A percentile compares a stretch with the other conserved stretches of the same genome.
These are phyloP conservation scores for Meripilus lineatus DNA, from an alignment of 1,284 basidiomycete genomes.

Conservation along the genomic window DNA sequence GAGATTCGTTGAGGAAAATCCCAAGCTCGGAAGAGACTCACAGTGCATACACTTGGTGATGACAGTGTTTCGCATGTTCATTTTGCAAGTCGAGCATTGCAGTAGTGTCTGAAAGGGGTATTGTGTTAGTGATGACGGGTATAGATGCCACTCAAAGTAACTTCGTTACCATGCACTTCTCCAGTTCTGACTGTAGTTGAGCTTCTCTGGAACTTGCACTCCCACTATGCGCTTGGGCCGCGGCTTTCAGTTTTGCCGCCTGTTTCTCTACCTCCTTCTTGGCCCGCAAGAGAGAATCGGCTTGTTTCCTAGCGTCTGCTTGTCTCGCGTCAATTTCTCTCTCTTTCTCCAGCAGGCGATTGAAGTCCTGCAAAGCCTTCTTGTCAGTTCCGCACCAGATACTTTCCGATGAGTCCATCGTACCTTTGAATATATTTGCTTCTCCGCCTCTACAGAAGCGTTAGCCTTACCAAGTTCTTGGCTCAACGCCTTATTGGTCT, in stretches of 20 bases:
- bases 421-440: background rate
- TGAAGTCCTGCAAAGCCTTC: background rate
- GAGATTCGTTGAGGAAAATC: conserved; percentile 1
- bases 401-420: background rate
- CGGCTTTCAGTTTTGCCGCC: conserved; percentile 39
- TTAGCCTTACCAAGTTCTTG: background rate
- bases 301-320: conserved; percentile 19
- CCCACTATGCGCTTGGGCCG: conserved; percentile 16
- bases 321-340: conserved; percentile 16
- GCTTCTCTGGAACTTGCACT: conserved; percentile 33
- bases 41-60: conserved; percentile 95
- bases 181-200: conserved; percentile 41
- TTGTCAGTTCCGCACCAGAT: background rate
- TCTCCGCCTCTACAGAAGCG: background rate
- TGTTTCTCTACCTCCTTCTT: conserved; percentile 51
- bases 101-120: conserved; percentile 65
- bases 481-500: no score
- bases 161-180: conserved; percentile 65
- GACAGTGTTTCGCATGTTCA: conserved; percentile 80
- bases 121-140: no score
- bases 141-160: no score
- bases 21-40: conserved; percentile 36
- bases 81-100: conserved; percentile 89
- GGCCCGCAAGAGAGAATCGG: conserved; percentile 34
- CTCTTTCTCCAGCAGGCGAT: conserved; percentile 20